Evolutionary conservation across 306 rosid genomes (phyloP), one percentile per base, ranked within the genome.

Genomic region (Argentina anserina): DNA sequence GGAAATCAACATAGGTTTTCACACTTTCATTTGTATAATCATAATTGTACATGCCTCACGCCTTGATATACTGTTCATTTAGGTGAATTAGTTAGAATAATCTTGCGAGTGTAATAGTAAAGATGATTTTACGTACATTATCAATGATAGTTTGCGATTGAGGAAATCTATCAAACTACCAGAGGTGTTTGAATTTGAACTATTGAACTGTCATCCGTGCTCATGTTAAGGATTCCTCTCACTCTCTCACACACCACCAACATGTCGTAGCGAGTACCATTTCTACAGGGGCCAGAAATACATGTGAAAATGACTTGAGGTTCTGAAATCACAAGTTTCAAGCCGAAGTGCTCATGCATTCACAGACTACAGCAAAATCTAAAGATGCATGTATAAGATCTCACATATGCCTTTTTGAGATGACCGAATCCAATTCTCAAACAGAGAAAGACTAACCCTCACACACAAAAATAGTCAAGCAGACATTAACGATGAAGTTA

Each of bases 31-130:
- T 52, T 76, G 81, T 82, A 79, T 75, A 77, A 73, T 69, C 65
- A 60, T 45, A 73, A 81, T 49, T 84, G 84, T 83, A 81, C 87
- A 81, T 78, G 74, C 78, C 80, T 74, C 75, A 72, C 79, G 73
- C 67, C 81, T 76, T 76, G 66, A 71, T 81, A 71, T 81, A 75
- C 78, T 70, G 72, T 84, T 70, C 50, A 77, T 75, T 74, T 84
- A 79, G 89, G 81, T 36, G 59, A 70, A 39, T 18, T 52, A 70
- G 39, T 21, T 15, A 71, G 74, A 65, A 67, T 47, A 60, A 68
- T 20, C 33, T 26, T 17, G 15, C 67, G 34, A 61, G 43, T 18
- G 67, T 61, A 61, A 61, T 52, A 52, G 64, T 52, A 70, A 33
- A 49, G 12, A 49, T 10, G 64, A 70, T 31, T 52, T 70, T 39